A percentile compares a stretch with the other conserved stretches of the same genome.
phyloP scores from a whole-genome alignment of 192 early-diverging fungal genomes.

The Dimargaris cristalligena region DNA sequence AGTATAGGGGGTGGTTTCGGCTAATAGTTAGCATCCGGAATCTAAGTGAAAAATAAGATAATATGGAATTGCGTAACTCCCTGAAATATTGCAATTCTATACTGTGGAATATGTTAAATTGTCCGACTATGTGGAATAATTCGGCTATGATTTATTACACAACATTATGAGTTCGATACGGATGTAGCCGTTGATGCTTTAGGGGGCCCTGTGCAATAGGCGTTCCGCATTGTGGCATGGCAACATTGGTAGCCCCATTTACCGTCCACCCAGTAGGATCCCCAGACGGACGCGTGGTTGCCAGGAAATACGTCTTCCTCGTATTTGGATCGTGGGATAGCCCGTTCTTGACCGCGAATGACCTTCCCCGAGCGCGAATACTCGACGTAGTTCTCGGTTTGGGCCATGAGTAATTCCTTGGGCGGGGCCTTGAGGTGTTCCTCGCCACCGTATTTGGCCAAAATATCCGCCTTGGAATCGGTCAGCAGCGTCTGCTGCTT shows the following conservation, averaged over 20 bases:
- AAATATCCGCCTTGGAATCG: constrained; percentile 49
- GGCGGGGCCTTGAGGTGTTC: constrained; percentile 84
- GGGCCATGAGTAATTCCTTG: constrained; percentile 75
- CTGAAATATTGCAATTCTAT: too few relatives aligned
- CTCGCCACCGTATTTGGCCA: constrained; percentile 86
- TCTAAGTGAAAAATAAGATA: too few relatives aligned
- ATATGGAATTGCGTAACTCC: too few relatives aligned
- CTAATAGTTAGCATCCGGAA: too few relatives aligned
- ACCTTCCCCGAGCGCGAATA: constrained; percentile 84
- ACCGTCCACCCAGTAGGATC: constrained; percentile 88
- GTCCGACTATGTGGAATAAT: too few relatives aligned
- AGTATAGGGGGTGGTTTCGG: too few relatives aligned
- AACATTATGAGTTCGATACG: constrained; percentile 3
- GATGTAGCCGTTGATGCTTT: not conserved
- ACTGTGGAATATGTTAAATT: too few relatives aligned
- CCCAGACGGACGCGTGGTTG: constrained; percentile 85
- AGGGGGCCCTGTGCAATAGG: constrained; percentile 60
- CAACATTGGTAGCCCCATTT: constrained; percentile 97
- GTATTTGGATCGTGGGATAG: constrained; percentile 68
- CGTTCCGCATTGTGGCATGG: constrained; percentile 52
- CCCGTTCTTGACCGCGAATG: constrained; percentile 63
- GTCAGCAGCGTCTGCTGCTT: constrained; percentile 69
- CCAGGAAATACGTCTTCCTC: constrained; percentile 74
- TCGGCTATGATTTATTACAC: not conserved
- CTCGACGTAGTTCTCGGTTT: constrained; percentile 90